phyloP scores from a whole-genome alignment of 768 basidiomycete species.

The Amylocystis lapponica region DNA sequence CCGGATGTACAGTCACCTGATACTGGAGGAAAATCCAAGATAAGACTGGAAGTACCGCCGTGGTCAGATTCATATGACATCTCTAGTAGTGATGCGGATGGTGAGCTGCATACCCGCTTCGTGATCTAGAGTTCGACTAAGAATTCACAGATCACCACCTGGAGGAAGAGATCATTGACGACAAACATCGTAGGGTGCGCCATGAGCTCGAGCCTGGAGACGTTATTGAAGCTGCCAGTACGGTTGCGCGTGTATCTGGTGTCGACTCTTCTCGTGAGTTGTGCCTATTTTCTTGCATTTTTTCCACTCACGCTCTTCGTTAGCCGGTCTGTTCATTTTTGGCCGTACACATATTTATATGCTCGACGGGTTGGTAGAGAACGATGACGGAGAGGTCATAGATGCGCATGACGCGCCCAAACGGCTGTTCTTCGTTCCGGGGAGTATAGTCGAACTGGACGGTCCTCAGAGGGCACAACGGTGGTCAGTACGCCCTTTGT shows the following conservation, averaged over 20 bases:
- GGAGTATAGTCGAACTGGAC: constrained; percentile 75
- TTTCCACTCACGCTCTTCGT: background rate
- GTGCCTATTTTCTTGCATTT: background rate
- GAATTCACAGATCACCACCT: constrained; percentile 42
- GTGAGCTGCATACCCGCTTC: constrained; percentile 25
- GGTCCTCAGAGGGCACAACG: constrained; percentile 75
- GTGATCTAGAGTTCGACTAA: background rate
- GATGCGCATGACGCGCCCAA: constrained; percentile 83
- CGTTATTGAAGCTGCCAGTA: constrained; percentile 80
- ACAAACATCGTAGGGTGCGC: constrained; percentile 82
- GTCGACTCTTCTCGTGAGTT: constrained; percentile 87
- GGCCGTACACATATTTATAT: constrained; percentile 85
- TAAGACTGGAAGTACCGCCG: constrained; percentile 59
- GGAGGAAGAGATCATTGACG: constrained; percentile 76
- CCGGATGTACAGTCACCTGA: constrained; percentile 49
- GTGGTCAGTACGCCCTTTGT: constrained; percentile 59
- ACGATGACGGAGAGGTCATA: constrained; percentile 82
- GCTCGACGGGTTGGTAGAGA: constrained; percentile 84
- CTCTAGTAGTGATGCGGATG: constrained; percentile 55
- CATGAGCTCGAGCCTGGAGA: constrained; percentile 88
- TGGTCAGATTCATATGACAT: constrained; percentile 74
- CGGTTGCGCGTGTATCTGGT: constrained; percentile 82
- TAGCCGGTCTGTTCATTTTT: constrained; percentile 84
- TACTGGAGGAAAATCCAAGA: constrained; percentile 41
- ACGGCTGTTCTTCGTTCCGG: constrained; percentile 77